phyloP scores from a whole-genome alignment of 2,329 filamentous ascomycete genomes.

The Penicillium verrucosum region DNA sequence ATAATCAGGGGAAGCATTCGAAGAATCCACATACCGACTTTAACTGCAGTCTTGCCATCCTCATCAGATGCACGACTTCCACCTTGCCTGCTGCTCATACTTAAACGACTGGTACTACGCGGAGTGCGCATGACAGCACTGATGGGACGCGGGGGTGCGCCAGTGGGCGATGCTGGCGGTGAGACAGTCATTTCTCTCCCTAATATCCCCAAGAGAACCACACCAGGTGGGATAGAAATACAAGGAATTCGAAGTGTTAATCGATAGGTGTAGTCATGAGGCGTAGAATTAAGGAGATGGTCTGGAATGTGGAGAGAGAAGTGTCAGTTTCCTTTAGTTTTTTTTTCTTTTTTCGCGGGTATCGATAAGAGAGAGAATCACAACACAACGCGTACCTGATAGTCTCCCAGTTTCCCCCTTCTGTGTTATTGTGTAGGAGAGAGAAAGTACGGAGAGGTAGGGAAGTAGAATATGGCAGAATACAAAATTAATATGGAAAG shows the following conservation, averaged over 20 bases:
- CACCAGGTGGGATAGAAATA: conserved; percentile 17
- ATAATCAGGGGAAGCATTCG: neutral
- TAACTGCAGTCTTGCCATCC: conserved; percentile 84
- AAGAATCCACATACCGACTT: conserved; percentile 73
- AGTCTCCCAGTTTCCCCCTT: neutral
- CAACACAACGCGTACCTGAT: neutral
- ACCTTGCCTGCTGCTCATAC: conserved; percentile 69
- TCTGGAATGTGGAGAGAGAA: conserved; percentile 18
- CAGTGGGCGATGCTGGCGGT: conserved; percentile 65
- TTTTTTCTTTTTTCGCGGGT: neutral
- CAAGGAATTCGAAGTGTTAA: neutral
- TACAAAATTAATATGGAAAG: neutral
- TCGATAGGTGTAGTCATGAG: conserved; percentile 19
- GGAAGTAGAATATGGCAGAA: conserved; percentile 5
- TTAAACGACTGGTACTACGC: conserved; percentile 80
- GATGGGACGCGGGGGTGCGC: conserved; percentile 64
- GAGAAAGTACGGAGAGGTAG: conserved; percentile 2
- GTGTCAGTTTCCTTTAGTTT: conserved; percentile 8
- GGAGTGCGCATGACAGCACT: conserved; percentile 76
- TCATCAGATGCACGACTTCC: conserved; percentile 86
- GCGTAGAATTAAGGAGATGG: conserved; percentile 15
- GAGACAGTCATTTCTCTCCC: conserved; percentile 59
- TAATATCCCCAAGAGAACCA: conserved; percentile 10
- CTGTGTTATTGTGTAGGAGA: neutral
- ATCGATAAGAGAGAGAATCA: neutral